Base-by-base conservation (phyloP, 1,139 yeast species). In the Diutina siamensis region DNA sequence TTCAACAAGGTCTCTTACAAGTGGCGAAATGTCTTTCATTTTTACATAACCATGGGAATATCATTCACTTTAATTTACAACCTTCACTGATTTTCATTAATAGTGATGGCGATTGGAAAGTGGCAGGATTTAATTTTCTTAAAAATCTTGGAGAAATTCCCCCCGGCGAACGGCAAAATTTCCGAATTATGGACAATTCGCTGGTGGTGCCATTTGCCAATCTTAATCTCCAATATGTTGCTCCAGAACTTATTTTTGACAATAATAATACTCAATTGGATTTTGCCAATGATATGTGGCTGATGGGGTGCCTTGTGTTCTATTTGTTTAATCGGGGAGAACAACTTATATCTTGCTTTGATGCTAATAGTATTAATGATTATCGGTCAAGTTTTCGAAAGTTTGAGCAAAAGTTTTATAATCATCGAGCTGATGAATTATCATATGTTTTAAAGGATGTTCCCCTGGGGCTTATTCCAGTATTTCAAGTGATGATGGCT, bases 91-190 rank as follows among this genome's bases (percentile, higher is more conserved):
- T 92, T 1, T 75, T 82, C 49, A 73, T 92, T 22, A 89, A 84
- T 52, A 80, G 78, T 38, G 88, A 83, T 53, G 94, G 95, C 1
- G 98, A 92, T 62, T 94, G 97, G 97, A 92, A 89, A 61, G 61
- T 92, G 2, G 75, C 83, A 8, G 97, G 97, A 1, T 72, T 84
- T 51, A 75, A 75, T 45, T 83, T 83, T 54, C 60, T 85, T 25
- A 82, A 81, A 40, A 74, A 73, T 48, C 54, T 77, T 46, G 72
- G 61, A 51, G 74, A 71, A 44, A 64, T 76, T 5, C 62, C 76
- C 2, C 70, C 64, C 20, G 71, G 47, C 57, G 78, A 59, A 59
- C 64, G 79, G 59, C 69, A 67, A 9, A 80, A 76, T 47, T 80
- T 67, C 53, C 80, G 69, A 53, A 64, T 81, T 45, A 80, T 82